Percentiles rank a stretch among this genome's conserved stretches.
phyloP scores from a whole-genome alignment of 2,329 filamentous ascomycete genomes.

The Myriosclerotinia curreyana region DNA sequence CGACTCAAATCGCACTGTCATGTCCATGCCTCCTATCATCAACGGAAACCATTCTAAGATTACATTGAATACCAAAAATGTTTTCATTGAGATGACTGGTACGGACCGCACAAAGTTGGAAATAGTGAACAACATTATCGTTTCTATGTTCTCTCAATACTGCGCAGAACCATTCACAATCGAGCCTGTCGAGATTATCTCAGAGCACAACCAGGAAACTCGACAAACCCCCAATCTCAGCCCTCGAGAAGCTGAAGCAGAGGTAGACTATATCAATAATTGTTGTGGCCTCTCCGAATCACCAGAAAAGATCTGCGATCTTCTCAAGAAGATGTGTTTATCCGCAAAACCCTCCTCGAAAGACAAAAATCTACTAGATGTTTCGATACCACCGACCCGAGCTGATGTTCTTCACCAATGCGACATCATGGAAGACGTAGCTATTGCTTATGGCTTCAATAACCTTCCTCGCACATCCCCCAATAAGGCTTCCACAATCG shows the following conservation, averaged over 20 bases:
- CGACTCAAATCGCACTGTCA: conserved; percentile 80
- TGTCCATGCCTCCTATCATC: conserved; percentile 95
- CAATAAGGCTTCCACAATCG: conserved; percentile 81
- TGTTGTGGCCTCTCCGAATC: conserved; percentile 81
- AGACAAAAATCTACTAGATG: conserved; percentile 69
- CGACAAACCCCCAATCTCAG: conserved; percentile 77
- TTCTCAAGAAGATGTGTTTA: conserved; percentile 87
- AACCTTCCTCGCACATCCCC: conserved; percentile 84
- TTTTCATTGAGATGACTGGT: conserved; percentile 96
- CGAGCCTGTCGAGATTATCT: conserved; percentile 89
- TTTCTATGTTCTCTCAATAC: conserved; percentile 96
- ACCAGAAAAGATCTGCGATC: conserved; percentile 70
- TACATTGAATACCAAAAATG: conserved; percentile 81
- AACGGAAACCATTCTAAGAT: conserved; percentile 98
- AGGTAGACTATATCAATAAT: conserved; percentile 89
- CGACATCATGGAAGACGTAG: conserved; percentile 98
- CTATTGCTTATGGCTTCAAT: conserved; percentile 97
- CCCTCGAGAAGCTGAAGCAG: conserved; percentile 74
- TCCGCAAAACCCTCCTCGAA: conserved; percentile 70
- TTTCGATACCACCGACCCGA: conserved; percentile 81
- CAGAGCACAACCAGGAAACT: conserved; percentile 82
- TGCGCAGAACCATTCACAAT: conserved; percentile 85
- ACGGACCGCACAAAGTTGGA: conserved; percentile 95
- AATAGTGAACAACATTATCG: conserved; percentile 91
- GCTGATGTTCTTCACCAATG: conserved; percentile 95